phyloP scores from a whole-genome alignment of 179 eudicot species.

The Actinidia polygama region DNA sequence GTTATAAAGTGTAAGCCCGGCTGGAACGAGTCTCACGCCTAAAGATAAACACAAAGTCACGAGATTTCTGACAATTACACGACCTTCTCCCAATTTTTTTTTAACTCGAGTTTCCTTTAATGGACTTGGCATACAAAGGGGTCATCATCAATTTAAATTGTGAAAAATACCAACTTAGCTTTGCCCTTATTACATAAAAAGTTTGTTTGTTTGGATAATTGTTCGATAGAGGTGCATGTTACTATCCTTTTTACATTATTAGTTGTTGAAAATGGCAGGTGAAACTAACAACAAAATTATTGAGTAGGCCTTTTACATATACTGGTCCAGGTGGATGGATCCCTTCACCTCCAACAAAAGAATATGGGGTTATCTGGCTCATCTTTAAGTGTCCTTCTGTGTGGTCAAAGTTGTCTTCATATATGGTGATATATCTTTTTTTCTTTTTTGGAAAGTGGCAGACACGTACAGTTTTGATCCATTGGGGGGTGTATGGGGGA shows the following conservation, averaged over 20 bases:
- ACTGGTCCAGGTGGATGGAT: not conserved
- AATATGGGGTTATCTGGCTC: not conserved
- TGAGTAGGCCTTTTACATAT: not conserved
- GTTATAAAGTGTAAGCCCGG: no score
- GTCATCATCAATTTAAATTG: not conserved
- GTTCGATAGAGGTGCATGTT: not conserved
- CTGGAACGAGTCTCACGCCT: no score
- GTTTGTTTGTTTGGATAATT: not conserved
- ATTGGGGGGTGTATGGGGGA: not conserved
- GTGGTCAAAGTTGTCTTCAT: not conserved
- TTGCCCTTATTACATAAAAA: not conserved
- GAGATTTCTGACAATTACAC: not conserved
- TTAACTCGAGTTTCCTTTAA: not conserved
- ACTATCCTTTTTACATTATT: not conserved
- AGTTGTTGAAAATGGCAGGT: not conserved
- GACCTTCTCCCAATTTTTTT: not conserved
- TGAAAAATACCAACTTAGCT: not conserved
- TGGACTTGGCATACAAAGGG: not conserved
- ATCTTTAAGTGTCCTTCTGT: not conserved
- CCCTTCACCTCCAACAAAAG: constrained; percentile 7
- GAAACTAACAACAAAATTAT: not conserved
- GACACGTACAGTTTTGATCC: not conserved
- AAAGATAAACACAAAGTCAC: not conserved
- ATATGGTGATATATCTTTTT: not conserved
- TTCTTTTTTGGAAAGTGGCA: not conserved